Base-by-base conservation (phyloP, 2,329 filamentous ascomycete species). In the Colletotrichum sp. region DNA sequence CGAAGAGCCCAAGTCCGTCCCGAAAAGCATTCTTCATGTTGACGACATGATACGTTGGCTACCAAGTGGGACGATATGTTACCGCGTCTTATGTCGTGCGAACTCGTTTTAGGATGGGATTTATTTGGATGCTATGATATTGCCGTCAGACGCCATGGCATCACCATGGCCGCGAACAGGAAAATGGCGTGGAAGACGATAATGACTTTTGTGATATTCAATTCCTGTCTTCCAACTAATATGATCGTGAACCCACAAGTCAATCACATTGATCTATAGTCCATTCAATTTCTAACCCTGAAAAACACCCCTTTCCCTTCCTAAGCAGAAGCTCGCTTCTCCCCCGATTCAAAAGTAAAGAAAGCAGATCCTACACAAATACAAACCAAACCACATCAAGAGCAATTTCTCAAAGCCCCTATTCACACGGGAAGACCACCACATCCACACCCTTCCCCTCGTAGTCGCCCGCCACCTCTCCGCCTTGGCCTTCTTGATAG, bases 171-270 rank as follows among this genome's bases (percentile, higher is more conserved):
- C 39, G 18, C 18, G 39, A 43, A 43, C 5, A 43, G 18, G 39
- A n/a, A 43, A 0, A 18, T n/a, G 18, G 9, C 18, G 3, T 12
- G 39, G 18, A n/a, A n/a, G 9, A 48, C 3, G 9, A n/a, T 6
- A 2, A 6, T n/a, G 3, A n/a, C 18, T 3, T n/a, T 43, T 12
- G 5, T 12, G 1, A 1, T 5, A 2, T 48, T 18, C 18, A n/a
- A 4, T 48, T n/a, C 2, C 18, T 48, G 18, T 48, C 39, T 48
- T 12, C 3, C 5, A n/a, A 48, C 9, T 48, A 4, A 12, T 0
- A 48, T n/a, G 0, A 48, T 10, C 5, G 18, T 48, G 39, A 48
- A n/a, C 39, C 0, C n/a, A n/a, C n/a, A n/a, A n/a, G n/a, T n/a
- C n/a, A n/a, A n/a, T n/a, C n/a, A n/a, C n/a, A n/a, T n/a, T n/a